Base-by-base conservation (phyloP, 2,329 filamentous ascomycete species). In the Ophiostoma piceae region DNA sequence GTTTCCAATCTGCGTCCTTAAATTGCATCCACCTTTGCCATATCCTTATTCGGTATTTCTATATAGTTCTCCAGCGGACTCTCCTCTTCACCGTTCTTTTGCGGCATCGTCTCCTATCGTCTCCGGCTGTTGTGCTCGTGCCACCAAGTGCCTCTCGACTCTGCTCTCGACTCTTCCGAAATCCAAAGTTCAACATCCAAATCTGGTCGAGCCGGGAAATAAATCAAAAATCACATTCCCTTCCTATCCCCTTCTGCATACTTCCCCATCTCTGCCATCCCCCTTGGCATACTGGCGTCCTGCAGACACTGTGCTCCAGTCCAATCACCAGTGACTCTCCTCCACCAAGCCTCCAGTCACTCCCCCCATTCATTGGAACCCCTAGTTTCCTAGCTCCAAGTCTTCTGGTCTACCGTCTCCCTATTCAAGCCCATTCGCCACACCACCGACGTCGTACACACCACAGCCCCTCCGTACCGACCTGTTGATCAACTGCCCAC, bases 21-120 rank as follows among this genome's bases (percentile, higher is more conserved):
- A 57, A 19, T 62, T 62, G 57, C 57, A 62, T 62, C 57, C 57
- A 32, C 22, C 57, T 62, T 57, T 62, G 26, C 57, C 26, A 57
- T 57, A 57, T 22, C 51, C 26, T 62, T 62, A 62, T 8, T 35
- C 35, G 5, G 8, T 35, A 35, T 32, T 57, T 62, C 57, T 62
- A 62, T 62, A 62, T 62, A 26, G 12, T 62, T 62, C 57, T 62
- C 57, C 57, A 62, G 57, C 26, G 12, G 51, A 26, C n/a, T 26
- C 51, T 26, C 11, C 22, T 14, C 47, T 22, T 54, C 51, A 57
- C 51, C 51, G 51, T 57, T 57, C 51, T 57, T 57, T 57, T 26
- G 26, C n/a, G 9, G 8, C 26, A 62, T 62, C 57, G 6, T 19
- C n/a, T 26, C 51, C 9, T 57, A 62, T 62, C 57, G 6, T 19